A percentile compares a stretch with the other conserved stretches of the same genome.
phyloP scores from a whole-genome alignment of 441 rosid species.

The Erodium chrysanthum region DNA sequence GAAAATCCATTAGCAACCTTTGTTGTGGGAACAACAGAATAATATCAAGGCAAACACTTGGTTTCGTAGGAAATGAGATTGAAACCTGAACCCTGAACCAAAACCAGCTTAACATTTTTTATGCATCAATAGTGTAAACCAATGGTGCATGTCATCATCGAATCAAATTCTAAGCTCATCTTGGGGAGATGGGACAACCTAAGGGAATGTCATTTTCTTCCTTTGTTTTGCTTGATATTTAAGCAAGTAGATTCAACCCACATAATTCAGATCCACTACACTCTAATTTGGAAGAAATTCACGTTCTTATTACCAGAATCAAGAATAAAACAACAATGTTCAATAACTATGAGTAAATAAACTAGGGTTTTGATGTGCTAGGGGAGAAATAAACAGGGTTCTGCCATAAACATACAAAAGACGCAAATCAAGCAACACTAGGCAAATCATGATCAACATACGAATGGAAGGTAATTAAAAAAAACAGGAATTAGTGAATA shows the following conservation, averaged over 20 bases:
- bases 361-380: neutral
- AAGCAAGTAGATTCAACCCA: constrained; percentile 2
- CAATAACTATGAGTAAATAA: neutral
- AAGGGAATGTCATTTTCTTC: neutral
- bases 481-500: neutral
- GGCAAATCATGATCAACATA: neutral
- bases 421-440: no score
- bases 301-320: neutral
- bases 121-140: neutral
- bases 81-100: neutral
- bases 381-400: neutral
- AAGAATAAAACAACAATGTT: neutral
- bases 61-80: neutral
- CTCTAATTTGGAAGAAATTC: neutral
- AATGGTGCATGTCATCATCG: neutral
- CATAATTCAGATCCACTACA: neutral
- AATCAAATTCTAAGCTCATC: neutral
- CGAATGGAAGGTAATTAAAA: neutral
- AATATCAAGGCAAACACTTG: neutral
- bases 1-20: constrained; percentile 11
- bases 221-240: neutral
- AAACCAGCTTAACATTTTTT: neutral
- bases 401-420: neutral
- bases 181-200: neutral
- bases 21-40: neutral